Percentiles rank a stretch among this genome's conserved stretches.
These are phyloP conservation scores for Salix dunnii DNA, from an alignment of 345 rosid genomes.

Conservation along the genomic window DNA sequence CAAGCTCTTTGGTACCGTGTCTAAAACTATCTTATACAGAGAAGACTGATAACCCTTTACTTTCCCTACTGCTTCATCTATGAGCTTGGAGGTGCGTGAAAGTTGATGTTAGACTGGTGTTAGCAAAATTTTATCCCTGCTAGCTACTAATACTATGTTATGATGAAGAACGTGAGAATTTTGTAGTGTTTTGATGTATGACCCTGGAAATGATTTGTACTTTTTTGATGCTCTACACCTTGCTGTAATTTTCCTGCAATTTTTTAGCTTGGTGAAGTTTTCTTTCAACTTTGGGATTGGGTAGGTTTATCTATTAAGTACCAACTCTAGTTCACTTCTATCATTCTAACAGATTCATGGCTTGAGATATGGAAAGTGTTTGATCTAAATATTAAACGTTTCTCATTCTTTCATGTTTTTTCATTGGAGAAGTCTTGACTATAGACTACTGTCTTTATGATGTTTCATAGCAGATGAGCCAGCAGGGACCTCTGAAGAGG, in stretches of 20 bases:
- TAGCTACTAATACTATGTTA: not conserved
- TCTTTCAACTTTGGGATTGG: not conserved
- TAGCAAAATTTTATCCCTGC: not conserved
- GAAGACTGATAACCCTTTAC: too few relatives aligned
- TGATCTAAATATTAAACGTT: not conserved
- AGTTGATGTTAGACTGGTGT: not conserved
- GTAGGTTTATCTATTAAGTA: not conserved
- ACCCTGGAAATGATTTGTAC: not conserved
- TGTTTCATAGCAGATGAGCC: slow-evolving; percentile 33
- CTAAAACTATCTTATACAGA: too few relatives aligned
- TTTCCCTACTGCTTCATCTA: too few relatives aligned
- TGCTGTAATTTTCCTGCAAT: not conserved
- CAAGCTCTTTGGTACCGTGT: too few relatives aligned
- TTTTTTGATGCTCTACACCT: not conserved
- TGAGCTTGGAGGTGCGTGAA: not conserved
- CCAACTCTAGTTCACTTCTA: not conserved
- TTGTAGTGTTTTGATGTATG: not conserved
- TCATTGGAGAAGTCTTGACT: not conserved
- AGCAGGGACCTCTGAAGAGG: slow-evolving; percentile 47
- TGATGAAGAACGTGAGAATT: not conserved
- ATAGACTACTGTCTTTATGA: too few relatives aligned
- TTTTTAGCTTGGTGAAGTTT: not conserved
- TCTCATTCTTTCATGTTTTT: not conserved
- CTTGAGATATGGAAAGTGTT: not conserved
- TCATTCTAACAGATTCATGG: not conserved